Evolutionary conservation across 805 yeast genomes (phyloP).

Genomic region (Candida chilensis): DNA sequence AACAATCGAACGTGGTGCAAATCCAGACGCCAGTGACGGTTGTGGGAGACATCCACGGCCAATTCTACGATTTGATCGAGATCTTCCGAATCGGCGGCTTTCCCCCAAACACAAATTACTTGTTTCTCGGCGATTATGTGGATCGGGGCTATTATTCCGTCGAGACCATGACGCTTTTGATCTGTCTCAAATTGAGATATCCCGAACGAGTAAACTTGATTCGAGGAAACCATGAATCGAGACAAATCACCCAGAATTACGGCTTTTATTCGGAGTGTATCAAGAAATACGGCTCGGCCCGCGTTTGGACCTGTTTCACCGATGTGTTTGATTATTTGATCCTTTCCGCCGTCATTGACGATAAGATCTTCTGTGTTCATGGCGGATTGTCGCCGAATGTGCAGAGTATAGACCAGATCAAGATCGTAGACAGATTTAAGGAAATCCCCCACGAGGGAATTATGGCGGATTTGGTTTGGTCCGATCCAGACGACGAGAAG

Average conservation of each 20-base stretch:
- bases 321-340: constrained; percentile 90
- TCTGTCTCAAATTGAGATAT: constrained; percentile 78
- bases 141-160: constrained; percentile 92
- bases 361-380: constrained; percentile 87
- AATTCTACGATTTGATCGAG: constrained; percentile 87
- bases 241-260: constrained; percentile 94
- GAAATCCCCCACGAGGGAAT: constrained; percentile 99
- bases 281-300: constrained; percentile 70
- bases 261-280: constrained; percentile 95
- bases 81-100: constrained; percentile 90
- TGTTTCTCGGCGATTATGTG: constrained; percentile 92
- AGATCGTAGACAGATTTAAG: constrained; percentile 81
- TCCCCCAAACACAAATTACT: constrained; percentile 87
- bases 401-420: constrained; percentile 86
- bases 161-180: constrained; percentile 80
- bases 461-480: constrained; percentile 98
- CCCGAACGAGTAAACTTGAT: constrained; percentile 77
- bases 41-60: constrained; percentile 98
- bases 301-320: constrained; percentile 84
- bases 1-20: constrained; percentile 82
- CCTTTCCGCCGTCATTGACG: constrained; percentile 82
- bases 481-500: constrained; percentile 86
- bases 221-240: constrained; percentile 93
- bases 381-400: constrained; percentile 96
- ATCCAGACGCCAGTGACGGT: constrained; percentile 83